Conservation (phyloP, 2,329 filamentous ascomycete species). For the Trichoderma pleuroti region DNA sequence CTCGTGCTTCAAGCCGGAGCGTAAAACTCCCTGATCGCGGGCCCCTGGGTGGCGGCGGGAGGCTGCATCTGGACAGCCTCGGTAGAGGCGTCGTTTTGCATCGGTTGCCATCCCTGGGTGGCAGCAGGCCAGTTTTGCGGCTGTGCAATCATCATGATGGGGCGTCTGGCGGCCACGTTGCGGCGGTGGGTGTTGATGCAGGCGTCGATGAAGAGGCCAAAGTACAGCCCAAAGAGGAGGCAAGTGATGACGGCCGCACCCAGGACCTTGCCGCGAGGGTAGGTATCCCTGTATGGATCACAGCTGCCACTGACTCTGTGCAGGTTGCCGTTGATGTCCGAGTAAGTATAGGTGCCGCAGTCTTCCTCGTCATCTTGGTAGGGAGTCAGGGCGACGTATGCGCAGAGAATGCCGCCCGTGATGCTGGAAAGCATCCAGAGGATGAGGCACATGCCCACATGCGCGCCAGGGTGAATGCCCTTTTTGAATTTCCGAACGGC, state of each 20-base stretch:
- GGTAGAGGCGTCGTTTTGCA: slow-evolving; percentile 16
- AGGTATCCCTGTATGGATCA: not conserved
- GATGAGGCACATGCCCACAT: slow-evolving; percentile 42
- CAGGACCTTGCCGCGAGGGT: not conserved
- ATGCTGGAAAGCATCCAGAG: slow-evolving; percentile 37
- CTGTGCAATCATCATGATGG: slow-evolving; percentile 28
- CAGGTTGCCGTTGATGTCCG: not conserved
- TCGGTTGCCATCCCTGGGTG: slow-evolving; percentile 32
- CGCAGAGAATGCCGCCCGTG: slow-evolving; percentile 26
- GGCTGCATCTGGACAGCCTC: not conserved
- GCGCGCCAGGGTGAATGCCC: slow-evolving; percentile 43
- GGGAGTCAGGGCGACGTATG: not conserved
- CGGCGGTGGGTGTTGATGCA: slow-evolving; percentile 38
- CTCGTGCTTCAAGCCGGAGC: not conserved
- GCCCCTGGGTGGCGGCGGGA: not conserved
- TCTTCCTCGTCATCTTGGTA: slow-evolving; percentile 15
- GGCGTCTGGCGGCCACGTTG: slow-evolving; percentile 26
- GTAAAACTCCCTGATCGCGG: slow-evolving; percentile 7
- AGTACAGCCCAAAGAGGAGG: slow-evolving; percentile 32
- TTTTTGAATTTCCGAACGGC: slow-evolving; percentile 30
- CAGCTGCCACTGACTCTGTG: not conserved
- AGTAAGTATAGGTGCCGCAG: slow-evolving; percentile 11
- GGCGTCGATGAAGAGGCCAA: slow-evolving; percentile 39
- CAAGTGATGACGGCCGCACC: slow-evolving; percentile 26
- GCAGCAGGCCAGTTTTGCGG: slow-evolving; percentile 30